These are phyloP conservation scores for Phlebiopsis gigantea DNA, from an alignment of 768 basidiomycete species.

Conservation along the genomic window DNA sequence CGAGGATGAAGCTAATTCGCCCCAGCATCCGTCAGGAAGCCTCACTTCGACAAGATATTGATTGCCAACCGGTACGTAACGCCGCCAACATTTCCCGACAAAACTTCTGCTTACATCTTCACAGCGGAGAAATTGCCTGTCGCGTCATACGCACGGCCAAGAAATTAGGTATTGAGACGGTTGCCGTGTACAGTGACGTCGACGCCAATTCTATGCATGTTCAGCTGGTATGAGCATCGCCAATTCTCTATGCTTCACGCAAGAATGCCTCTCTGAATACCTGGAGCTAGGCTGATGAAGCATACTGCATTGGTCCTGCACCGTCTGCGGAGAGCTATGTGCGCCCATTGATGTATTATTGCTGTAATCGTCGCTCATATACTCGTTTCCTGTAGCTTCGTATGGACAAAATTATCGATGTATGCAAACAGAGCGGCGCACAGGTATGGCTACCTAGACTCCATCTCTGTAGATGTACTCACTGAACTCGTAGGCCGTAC, in stretches of 20 bases:
- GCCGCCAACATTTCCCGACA: not conserved
- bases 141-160: conserved; percentile 88
- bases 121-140: conserved; percentile 92
- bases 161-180: conserved; percentile 85
- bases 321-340: conserved; percentile 88
- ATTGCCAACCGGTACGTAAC: conserved; percentile 75
- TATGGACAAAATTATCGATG: conserved; percentile 84
- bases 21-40: conserved; percentile 23
- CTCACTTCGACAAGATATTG: conserved; percentile 86
- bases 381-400: conserved; percentile 46
- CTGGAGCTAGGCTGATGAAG: conserved; percentile 43
- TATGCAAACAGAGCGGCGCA: conserved; percentile 76
- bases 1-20: not conserved
- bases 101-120: not conserved
- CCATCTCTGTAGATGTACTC: not conserved
- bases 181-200: conserved; percentile 88
- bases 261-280: conserved; percentile 1
- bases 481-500: conserved; percentile 59
- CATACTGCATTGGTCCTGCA: conserved; percentile 80
- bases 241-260: not conserved
- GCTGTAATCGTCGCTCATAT: not conserved
- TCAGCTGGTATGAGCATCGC: conserved; percentile 45
- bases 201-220: conserved; percentile 83
- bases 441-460: conserved; percentile 46
- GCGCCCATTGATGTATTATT: conserved; percentile 30